A percentile compares a stretch with the other conserved stretches of the same genome.
Conservation (phyloP, 257 asterid genomes). For the Anisodus tanguticus region DNA sequence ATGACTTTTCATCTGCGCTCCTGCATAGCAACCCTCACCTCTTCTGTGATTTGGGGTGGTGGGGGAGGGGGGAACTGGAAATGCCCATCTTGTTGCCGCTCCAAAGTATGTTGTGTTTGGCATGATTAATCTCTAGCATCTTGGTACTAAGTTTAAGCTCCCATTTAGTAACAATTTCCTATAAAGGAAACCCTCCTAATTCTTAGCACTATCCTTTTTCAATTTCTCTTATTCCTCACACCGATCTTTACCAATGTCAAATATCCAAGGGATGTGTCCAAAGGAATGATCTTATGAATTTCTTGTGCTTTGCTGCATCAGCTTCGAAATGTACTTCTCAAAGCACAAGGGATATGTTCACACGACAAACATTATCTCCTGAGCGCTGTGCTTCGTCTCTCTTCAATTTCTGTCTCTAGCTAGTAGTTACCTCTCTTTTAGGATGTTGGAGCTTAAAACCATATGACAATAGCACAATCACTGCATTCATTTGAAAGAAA, state of each 20-base stretch:
- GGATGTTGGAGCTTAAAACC: slow-evolving; percentile 16
- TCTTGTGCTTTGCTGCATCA: not conserved
- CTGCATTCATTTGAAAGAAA: not conserved
- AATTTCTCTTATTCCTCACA: slow-evolving; percentile 16
- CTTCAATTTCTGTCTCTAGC: not conserved
- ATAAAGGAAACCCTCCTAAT: not conserved
- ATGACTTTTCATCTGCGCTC: no score
- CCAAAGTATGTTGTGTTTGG: no score
- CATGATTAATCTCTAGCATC: no score
- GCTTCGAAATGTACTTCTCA: not conserved
- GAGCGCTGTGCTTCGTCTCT: not conserved
- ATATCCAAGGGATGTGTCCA: not conserved
- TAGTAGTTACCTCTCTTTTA: not conserved
- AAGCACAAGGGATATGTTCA: not conserved
- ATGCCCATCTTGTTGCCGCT: no score
- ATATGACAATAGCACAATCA: not conserved
- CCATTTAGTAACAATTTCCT: not conserved
- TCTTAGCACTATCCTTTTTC: not conserved
- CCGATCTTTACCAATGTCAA: not conserved
- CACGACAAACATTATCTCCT: not conserved
- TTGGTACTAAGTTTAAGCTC: no score
- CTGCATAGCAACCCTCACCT: no score
- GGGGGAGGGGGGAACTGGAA: no score
- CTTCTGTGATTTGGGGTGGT: no score
- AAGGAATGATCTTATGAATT: not conserved